A percentile compares a stretch with the other conserved stretches of the same genome.
Evolutionary conservation across 768 basidiomycete species (phyloP).

Genomic region (Termitomyces heimii): DNA sequence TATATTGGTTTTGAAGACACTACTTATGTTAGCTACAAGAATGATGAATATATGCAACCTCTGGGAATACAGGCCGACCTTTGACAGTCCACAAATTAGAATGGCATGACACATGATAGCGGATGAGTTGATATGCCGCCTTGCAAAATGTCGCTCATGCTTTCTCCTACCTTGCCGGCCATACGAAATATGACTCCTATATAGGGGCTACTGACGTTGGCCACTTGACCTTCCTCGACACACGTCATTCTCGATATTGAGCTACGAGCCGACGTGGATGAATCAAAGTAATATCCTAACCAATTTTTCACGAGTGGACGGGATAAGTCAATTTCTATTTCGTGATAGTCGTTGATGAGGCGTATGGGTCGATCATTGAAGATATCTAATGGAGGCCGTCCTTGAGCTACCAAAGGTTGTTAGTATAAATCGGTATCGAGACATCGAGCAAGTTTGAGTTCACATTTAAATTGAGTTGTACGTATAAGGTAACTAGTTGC

Average conservation of each 20-base stretch:
- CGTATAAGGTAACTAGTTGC: not conserved
- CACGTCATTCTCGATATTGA: not conserved
- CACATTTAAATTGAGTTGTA: not conserved
- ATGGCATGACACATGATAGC: not conserved
- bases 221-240: not conserved
- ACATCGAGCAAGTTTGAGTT: not conserved
- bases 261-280: not conserved
- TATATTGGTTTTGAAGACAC: not conserved
- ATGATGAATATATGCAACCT: not conserved
- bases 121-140: not conserved
- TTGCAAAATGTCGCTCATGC: not conserved
- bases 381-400: not conserved
- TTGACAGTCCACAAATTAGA: not conserved
- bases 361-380: not conserved
- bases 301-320: not conserved
- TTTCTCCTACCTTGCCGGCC: not conserved
- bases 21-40: not conserved
- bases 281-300: not conserved
- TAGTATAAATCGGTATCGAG: too few relatives aligned
- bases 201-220: not conserved
- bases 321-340: not conserved
- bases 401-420: not conserved
- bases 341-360: not conserved
- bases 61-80: not conserved
- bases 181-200: not conserved